These are phyloP conservation scores for Fragosphaeria purpurea DNA, from an alignment of 2,329 filamentous ascomycete species.

Conservation along the genomic window DNA sequence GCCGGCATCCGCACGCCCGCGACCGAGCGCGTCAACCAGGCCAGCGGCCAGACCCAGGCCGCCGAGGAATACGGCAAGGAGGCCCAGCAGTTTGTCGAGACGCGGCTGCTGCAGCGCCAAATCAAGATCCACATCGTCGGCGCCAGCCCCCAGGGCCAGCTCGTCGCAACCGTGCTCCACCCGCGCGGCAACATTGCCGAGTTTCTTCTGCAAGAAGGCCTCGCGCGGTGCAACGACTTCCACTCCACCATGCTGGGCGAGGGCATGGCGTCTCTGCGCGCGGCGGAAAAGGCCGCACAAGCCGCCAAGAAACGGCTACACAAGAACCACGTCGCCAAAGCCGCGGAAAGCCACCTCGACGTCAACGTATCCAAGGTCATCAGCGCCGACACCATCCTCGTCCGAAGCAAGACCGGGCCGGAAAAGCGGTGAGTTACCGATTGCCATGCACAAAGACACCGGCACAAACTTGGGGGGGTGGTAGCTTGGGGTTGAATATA, in stretches of 20 bases:
- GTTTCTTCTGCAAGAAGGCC: constrained; percentile 77
- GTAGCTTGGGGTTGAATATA: no score
- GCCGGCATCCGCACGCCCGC: constrained; percentile 82
- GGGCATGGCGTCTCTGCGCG: constrained; percentile 76
- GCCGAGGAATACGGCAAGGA: constrained; percentile 88
- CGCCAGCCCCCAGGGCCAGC: constrained; percentile 77
- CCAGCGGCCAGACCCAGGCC: constrained; percentile 69
- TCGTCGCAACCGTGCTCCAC: constrained; percentile 82
- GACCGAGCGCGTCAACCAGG: constrained; percentile 73
- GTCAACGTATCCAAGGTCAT: constrained; percentile 77
- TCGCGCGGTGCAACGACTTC: constrained; percentile 89
- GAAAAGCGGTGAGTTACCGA: constrained; percentile 55
- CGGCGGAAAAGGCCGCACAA: constrained; percentile 80
- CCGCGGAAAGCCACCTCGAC: constrained; percentile 57
- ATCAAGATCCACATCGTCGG: constrained; percentile 78
- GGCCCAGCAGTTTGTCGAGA: constrained; percentile 78
- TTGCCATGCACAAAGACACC: no score
- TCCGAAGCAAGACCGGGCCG: constrained; percentile 71
- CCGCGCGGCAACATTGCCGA: constrained; percentile 87
- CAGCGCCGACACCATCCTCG: constrained; percentile 78
- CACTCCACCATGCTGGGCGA: constrained; percentile 85
- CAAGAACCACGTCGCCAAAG: constrained; percentile 68
- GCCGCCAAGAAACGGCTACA: constrained; percentile 68
- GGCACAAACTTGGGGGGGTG: no score
- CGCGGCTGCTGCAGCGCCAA: constrained; percentile 73